Evolutionary conservation across 2,329 filamentous ascomycete species (phyloP).

Genomic region (Ciborinia camelliae): DNA sequence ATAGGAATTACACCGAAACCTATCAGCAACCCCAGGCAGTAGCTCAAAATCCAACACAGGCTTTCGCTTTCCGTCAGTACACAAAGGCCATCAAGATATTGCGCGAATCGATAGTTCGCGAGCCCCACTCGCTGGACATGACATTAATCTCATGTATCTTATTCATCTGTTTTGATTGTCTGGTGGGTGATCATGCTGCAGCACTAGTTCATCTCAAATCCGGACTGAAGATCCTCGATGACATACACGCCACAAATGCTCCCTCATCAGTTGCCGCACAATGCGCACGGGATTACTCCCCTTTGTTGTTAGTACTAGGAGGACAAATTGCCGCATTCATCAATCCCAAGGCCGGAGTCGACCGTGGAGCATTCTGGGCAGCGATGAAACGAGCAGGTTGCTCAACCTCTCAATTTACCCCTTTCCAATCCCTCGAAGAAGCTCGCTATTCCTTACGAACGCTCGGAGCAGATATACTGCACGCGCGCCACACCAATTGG

Average conservation of each 20-base stretch:
- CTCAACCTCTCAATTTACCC: slow-evolving; percentile 16
- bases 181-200: slow-evolving; percentile 31
- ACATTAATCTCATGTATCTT: slow-evolving; percentile 61
- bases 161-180: slow-evolving; percentile 59
- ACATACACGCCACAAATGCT: slow-evolving; percentile 24
- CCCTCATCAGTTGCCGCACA: slow-evolving; percentile 20
- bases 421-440: slow-evolving; percentile 50
- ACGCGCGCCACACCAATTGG: slow-evolving; percentile 46
- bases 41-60: slow-evolving; percentile 21
- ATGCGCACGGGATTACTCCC: slow-evolving; percentile 31
- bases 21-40: slow-evolving; percentile 43
- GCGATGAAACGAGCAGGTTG: slow-evolving; percentile 26
- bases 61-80: slow-evolving; percentile 57
- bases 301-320: slow-evolving; percentile 30
- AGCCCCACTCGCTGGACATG: slow-evolving; percentile 32
- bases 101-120: slow-evolving; percentile 30
- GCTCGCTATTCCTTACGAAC: slow-evolving; percentile 55
- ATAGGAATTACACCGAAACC: slow-evolving; percentile 38
- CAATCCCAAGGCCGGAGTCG: slow-evolving; percentile 28
- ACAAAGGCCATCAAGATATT: slow-evolving; percentile 48
- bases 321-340: slow-evolving; percentile 33
- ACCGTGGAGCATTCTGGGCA: slow-evolving; percentile 28
- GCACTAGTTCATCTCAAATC: slow-evolving; percentile 34
- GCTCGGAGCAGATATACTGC: slow-evolving; percentile 51
- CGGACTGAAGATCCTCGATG: slow-evolving; percentile 32